Evolutionary conservation across 345 rosid species (phyloP), one percentile per base, ranked within the genome.

Genomic region (Bruguiera gymnorhiza): DNA sequence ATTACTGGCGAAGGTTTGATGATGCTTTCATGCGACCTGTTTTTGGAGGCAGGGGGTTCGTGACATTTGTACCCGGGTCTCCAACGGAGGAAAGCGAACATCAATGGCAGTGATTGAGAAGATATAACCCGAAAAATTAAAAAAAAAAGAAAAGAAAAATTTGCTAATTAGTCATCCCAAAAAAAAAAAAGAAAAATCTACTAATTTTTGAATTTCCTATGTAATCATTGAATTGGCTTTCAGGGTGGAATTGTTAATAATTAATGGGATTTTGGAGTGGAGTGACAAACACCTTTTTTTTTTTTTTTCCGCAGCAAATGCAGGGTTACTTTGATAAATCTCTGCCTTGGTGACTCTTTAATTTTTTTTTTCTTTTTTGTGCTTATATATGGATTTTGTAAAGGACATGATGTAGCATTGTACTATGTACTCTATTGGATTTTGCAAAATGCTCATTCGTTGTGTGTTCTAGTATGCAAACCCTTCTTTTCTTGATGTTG

Each of bases 1-100:
- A 88, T 62, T 88, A 88, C 52, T 92, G 97, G 97, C 83, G 96
- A 57, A 83, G 72, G 71, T 89, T 91, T 0, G 98, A 94, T 15
- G 61, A 94, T 5, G 79, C 85, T n/a, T 88, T 89, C 84, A 94
- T 91, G 98, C 75, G 98, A 61, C 97, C 93, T 5, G 85, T 84
- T 34, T 94, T 91, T 61, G 97, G 97, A 5, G 97, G 98, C 31
- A 76, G 96, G 13, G 98, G 98, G n/a, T 85, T 91, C 6, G 83
- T 83, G 6, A 89, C 87, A 7, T 43, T 78, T 16, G 79, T 80
- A 73, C 93, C 93, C 0, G 87, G 92, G 65, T 89, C 97, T 21
- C 97, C 97, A 0, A 61, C 79, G 5, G 97, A 88, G 10, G 69
- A 59, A 30, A 78, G 72, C 62, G 72, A 68, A 72, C 76, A 43